Conservation (phyloP, 225 moss, liverwort and hornwort genomes). For the Marchantia polymorpha region DNA sequence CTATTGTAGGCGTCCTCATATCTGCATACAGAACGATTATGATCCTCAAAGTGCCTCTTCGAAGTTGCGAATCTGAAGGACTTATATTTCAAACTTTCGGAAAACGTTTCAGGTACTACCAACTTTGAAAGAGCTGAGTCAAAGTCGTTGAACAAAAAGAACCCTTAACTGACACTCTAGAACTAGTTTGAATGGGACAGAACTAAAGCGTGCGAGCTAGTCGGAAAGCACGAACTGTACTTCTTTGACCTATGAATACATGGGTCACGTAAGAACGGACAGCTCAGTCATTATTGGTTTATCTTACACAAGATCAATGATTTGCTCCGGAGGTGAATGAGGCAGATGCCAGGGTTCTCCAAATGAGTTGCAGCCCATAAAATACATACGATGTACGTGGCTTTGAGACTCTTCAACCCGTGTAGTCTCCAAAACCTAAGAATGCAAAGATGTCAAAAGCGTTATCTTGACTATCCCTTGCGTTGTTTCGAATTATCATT, state of each 20-base stretch:
- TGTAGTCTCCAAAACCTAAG: slow-evolving; percentile 87
- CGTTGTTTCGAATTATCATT: no score
- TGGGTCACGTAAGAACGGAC: neutral
- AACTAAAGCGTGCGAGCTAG: neutral
- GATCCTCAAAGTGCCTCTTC: neutral
- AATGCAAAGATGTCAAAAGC: neutral
- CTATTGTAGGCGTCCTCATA: slow-evolving; percentile 98
- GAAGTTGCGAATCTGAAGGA: neutral
- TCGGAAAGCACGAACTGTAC: neutral
- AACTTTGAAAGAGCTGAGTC: neutral
- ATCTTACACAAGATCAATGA: slow-evolving; percentile 89
- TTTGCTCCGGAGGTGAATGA: slow-evolving; percentile 93
- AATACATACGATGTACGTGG: slow-evolving; percentile 93
- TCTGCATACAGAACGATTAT: slow-evolving; percentile 40
- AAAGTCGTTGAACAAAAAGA: neutral
- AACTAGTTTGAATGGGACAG: neutral
- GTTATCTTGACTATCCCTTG: no score
- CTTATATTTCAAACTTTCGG: neutral
- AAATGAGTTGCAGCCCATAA: slow-evolving; percentile 93
- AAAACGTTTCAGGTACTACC: neutral
- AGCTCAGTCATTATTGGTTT: neutral
- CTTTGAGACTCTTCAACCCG: slow-evolving; percentile 93
- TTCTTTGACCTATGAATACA: neutral
- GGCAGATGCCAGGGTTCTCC: slow-evolving; percentile 99
- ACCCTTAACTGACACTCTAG: neutral